phyloP scores from a whole-genome alignment of 73 alveolate species.

The Vitrella brassicaformis region DNA sequence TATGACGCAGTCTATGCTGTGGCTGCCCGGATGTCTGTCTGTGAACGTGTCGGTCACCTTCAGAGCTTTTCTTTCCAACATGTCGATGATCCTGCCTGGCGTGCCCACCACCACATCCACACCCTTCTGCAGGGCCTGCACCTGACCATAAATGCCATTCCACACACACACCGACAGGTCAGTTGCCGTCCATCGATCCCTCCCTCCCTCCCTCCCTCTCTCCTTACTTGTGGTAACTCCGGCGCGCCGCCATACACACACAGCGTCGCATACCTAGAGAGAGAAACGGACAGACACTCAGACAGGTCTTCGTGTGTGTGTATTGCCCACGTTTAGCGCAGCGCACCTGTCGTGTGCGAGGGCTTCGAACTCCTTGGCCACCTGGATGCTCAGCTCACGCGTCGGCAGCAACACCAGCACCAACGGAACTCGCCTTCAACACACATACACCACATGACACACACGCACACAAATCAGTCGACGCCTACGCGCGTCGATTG shows the following conservation, averaged over 20 bases:
- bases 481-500: too few relatives aligned
- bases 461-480: too few relatives aligned
- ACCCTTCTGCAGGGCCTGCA: slow-evolving; percentile 46
- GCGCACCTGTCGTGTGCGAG: background rate
- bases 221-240: too few relatives aligned
- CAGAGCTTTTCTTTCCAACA: slow-evolving; percentile 70
- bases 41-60: background rate
- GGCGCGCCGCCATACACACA: background rate
- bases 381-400: background rate
- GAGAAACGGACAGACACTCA: too few relatives aligned
- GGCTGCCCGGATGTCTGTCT: background rate
- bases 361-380: background rate
- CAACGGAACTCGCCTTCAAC: background rate
- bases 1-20: background rate
- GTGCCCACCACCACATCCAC: slow-evolving; percentile 89
- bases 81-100: slow-evolving; percentile 91
- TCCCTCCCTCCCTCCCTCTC: too few relatives aligned
- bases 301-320: too few relatives aligned
- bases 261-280: too few relatives aligned
- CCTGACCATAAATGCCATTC: background rate
- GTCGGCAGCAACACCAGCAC: background rate
- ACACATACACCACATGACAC: too few relatives aligned
- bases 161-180: too few relatives aligned
- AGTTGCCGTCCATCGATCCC: too few relatives aligned
- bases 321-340: too few relatives aligned